Evolutionary conservation across 2,329 filamentous ascomycete species (phyloP), one percentile per base, ranked within the genome.

Genomic region (Cordyceps javanica): DNA sequence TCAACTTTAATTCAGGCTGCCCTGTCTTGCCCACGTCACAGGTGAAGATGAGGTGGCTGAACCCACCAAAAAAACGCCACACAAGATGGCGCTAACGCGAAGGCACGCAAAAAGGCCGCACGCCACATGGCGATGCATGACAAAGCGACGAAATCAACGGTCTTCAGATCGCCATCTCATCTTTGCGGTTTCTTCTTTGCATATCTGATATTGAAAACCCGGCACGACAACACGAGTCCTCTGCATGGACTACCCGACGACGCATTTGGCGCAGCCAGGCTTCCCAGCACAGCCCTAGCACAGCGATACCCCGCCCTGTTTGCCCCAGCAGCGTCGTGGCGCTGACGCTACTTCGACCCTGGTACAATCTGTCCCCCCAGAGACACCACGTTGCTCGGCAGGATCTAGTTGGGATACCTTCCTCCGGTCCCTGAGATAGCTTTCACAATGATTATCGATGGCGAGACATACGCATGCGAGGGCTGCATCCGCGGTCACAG

Each of bases 401-500:
- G 14, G 11, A 25, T 44, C 16, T 6, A 44, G 6, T 14, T 26
- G 16, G 11, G 8, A 21, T 14, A 23, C 10, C 11, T 21, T 26
- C 9, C 7, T 11, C 26, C 13, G 1, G 26, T 11, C 10, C 19
- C 39, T 3, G 26, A 10, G 30, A 51, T 7, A 1, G 10, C 3
- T 21, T 14, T 41, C 25, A 16, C 26, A 11, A 58, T 58, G 56
- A 58, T 58, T 25, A 54, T 58, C 19, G 56, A 58, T 25, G 56
- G 56, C 30, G 56, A 58, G 23, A 53, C 56, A 25, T 58, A 54
- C 28, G 49, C 56, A 1, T 58, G 56, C 56, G 56, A 53, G 28
- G 34, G 49, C 49, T 58, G 56, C 56, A 42, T 58, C 19, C 56
- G 56, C 19, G 56, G 56, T 19, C 56, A 58, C 36, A 44, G 56